Base-by-base conservation (phyloP, 305 asterid species). In the Solanum hybrid region DNA sequence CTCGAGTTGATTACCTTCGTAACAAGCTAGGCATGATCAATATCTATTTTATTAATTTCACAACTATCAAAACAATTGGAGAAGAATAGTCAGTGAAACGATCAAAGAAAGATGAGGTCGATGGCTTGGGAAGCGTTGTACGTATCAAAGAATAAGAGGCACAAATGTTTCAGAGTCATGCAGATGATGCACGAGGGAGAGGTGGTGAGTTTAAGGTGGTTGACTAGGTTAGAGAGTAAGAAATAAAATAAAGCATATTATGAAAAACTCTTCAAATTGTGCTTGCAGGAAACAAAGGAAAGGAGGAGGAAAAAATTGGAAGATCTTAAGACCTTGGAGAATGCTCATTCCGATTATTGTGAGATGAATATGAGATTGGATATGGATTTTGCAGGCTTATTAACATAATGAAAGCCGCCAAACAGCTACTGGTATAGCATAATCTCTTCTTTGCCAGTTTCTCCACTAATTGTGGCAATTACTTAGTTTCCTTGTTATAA, bases 341-440 rank as follows among this genome's bases (percentile, higher is more conserved):
- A 93, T 77, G 94, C 96, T 13, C 99, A 95, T 41, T 92, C 94
- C n/a, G 97, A 96, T 92, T 97, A 97, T 88, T 95, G 92, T 91
- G 93, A 96, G 81, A 97, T 97, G 99, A 97, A 97, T 94, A 73
- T 95, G 68, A 94, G 98, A 90, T 96, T 97, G 99, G 97, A 97
- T 83, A 89, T 95, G 2, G 99, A 97, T 93, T 94, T 97, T 34
- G 97, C 98, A 0, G 99, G 97, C 33, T 94, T 97, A 94, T 90
- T 97, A 86, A 95, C 95, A 95, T 97, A 92, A 97, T 96, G 99
- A 98, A 97, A 89, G 94, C 94, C 1, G 94, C 98, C 7, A 96
- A 97, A 91, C 96, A 95, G 34, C 97, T 94, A 92, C 88, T 93
- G 91, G 97, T 95, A 87, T 97, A 27, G 90, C 90, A 24, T 83